Percentiles rank a stretch among this genome's conserved stretches.
Evolutionary conservation across 1,284 basidiomycete species (phyloP).

Genomic region (Ceratorhiza oryzae-sativae): DNA sequence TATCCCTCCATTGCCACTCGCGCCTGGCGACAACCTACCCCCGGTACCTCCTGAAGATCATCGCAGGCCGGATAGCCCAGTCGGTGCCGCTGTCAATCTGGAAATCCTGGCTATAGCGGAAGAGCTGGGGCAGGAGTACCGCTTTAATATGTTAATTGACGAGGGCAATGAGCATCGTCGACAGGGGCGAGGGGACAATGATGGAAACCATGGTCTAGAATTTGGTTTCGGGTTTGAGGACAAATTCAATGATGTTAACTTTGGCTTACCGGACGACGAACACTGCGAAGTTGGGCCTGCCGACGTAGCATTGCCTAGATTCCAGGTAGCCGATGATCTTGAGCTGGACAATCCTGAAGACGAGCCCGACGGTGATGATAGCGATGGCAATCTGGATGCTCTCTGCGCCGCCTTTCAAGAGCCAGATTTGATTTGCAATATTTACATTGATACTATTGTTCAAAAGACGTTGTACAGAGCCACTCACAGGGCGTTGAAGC

Average conservation of each 20-base stretch:
- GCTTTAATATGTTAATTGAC: too few relatives aligned
- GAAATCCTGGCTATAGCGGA: too few relatives aligned
- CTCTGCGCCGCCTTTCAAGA: neutral
- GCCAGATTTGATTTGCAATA: neutral
- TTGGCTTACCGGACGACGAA: neutral
- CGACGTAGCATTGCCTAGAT: neutral
- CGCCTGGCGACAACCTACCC: neutral
- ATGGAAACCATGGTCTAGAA: too few relatives aligned
- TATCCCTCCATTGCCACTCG: neutral
- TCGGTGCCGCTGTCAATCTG: too few relatives aligned
- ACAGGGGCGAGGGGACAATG: too few relatives aligned
- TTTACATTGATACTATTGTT: slow-evolving; percentile 3
- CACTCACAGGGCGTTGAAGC: neutral
- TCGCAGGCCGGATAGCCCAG: too few relatives aligned
- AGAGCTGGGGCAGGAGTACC: too few relatives aligned
- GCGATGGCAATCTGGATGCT: neutral
- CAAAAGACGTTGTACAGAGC: slow-evolving; percentile 2
- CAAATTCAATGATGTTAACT: neutral
- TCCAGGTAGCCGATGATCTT: neutral
- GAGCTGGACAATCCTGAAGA: neutral
- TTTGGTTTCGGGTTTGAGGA: too few relatives aligned
- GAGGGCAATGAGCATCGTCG: too few relatives aligned
- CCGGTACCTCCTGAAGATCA: too few relatives aligned
- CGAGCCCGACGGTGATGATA: neutral
- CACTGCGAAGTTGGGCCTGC: neutral